Base-by-base conservation (phyloP, 2,329 filamentous ascomycete genomes). In the Didymella segeticola region DNA sequence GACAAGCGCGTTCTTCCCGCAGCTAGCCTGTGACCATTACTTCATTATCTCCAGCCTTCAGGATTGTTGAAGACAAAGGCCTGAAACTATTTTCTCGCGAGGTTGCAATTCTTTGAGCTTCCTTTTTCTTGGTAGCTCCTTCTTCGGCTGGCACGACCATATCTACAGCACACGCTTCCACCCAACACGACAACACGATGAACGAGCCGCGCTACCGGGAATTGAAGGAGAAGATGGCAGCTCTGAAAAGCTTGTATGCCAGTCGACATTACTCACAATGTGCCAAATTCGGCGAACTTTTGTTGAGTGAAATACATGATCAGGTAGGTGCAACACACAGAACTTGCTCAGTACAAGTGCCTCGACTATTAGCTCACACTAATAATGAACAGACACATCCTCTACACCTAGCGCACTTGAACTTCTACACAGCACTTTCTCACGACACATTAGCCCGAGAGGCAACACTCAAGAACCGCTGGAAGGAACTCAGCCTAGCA, bases 341-440 rank as follows among this genome's bases (percentile, higher is more conserved):
- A 22, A 23, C 22, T 33, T 23, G 11, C 31, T 23, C 27, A 30
- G 45, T n/a, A n/a, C 34, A 23, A 22, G 5, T 12, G 6, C 14
- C 19, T 37, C 12, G 20, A 23, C 12, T 9, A 14, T 3, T 19
- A 14, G 10, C 17, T 14, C 4, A 26, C 1, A 6, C 34, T 54
- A 49, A 54, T 41, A 36, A 19, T 2, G 0, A 15, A 14, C 39
- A 76, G 73, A 61, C 66, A 19, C 71, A 75, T 56, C 70, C 71
- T n/a, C 45, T 75, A 6, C 65, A 74, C 48, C 48, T 58, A 1
- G 65, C 71, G 7, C 73, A 70, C 45, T 61, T 77, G 8, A 67
- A 73, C 58, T 76, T 75, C 61, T 76, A 75, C 53, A 64, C 68
- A 4, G 74, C 72, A 3, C 55, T 75, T 10, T 71, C 71, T 8